Evolutionary conservation across 2,329 filamentous ascomycete genomes (phyloP).

Genomic region (Fusarium miscanthi): DNA sequence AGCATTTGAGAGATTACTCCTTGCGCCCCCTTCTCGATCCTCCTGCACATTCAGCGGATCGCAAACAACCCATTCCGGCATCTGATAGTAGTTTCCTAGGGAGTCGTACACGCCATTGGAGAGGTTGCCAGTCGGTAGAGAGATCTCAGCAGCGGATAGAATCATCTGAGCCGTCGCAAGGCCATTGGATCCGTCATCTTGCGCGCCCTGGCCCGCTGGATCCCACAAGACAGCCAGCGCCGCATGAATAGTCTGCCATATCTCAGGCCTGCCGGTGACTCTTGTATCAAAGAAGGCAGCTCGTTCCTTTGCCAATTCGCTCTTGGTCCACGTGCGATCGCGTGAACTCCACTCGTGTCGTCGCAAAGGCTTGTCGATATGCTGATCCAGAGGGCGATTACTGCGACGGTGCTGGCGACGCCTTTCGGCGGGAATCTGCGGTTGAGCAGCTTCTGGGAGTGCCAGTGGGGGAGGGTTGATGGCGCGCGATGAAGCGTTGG

Average conservation of each 20-base stretch:
- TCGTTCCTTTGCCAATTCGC: constrained; percentile 76
- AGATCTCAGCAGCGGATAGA: constrained; percentile 80
- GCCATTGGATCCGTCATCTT: constrained; percentile 53
- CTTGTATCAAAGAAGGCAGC: constrained; percentile 90
- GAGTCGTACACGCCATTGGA: constrained; percentile 78
- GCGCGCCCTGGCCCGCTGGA: constrained; percentile 55
- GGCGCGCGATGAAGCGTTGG: constrained; percentile 63
- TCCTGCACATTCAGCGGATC: constrained; percentile 69
- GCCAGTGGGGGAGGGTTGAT: constrained; percentile 59
- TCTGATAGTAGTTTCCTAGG: constrained; percentile 74
- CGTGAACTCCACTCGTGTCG: constrained; percentile 74
- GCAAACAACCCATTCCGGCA: constrained; percentile 75
- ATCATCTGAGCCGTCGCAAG: constrained; percentile 81
- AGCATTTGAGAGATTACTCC: constrained; percentile 50
- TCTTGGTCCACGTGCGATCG: constrained; percentile 75
- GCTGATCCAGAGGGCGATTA: constrained; percentile 64
- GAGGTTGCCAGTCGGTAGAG: constrained; percentile 77
- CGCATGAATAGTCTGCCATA: constrained; percentile 81
- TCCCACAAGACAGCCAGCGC: constrained; percentile 76
- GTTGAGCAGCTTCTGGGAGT: constrained; percentile 46
- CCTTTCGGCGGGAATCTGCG: constrained; percentile 41
- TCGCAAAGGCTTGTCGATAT: constrained; percentile 76
- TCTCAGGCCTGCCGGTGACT: constrained; percentile 79
- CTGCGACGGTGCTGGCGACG: constrained; percentile 50
- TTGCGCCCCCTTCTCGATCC: constrained; percentile 47